A percentile compares a stretch with the other conserved stretches of the same genome.
phyloP scores from a whole-genome alignment of 208 protist species.

The Vickermania ingenoplastis region DNA sequence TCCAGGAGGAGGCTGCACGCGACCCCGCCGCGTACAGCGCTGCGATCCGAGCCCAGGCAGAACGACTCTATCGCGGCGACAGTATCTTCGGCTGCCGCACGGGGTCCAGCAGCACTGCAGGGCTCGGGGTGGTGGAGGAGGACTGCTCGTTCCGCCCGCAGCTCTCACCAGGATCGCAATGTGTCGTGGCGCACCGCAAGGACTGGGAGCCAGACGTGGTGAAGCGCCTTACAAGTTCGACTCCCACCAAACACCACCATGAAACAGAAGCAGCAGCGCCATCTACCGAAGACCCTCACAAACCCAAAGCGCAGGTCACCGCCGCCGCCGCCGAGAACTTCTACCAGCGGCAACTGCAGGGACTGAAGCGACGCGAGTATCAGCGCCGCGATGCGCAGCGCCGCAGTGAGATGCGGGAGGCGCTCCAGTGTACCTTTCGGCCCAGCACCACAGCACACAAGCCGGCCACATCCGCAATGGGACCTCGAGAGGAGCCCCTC shows the following conservation, averaged over 20 bases:
- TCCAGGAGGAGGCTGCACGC: conserved; percentile 23
- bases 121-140: too few species aligned
- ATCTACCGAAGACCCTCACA: not conserved
- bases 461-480: not conserved
- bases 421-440: conserved; percentile 74
- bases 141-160: conserved; percentile 57
- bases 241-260: not conserved
- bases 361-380: conserved; percentile 16
- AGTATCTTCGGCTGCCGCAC: not conserved
- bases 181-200: conserved; percentile 25
- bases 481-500: not conserved
- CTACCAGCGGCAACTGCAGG: conserved; percentile 40
- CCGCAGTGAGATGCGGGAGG: conserved; percentile 26
- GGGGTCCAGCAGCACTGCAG: conserved; percentile 2
- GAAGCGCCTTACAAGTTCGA: conserved; percentile 30
- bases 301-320: too few species aligned
- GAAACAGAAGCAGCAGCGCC: conserved; percentile 3
- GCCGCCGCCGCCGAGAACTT: too few species aligned
- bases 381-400: conserved; percentile 17
- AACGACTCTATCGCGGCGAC: not conserved
- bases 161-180: conserved; percentile 49
- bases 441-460: conserved; percentile 33
- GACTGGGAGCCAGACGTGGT: conserved; percentile 55
- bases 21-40: conserved; percentile 44
- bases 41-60: conserved; percentile 13